These are phyloP conservation scores for Vicia faba DNA, from an alignment of 306 rosid species.

Conservation along the genomic window DNA sequence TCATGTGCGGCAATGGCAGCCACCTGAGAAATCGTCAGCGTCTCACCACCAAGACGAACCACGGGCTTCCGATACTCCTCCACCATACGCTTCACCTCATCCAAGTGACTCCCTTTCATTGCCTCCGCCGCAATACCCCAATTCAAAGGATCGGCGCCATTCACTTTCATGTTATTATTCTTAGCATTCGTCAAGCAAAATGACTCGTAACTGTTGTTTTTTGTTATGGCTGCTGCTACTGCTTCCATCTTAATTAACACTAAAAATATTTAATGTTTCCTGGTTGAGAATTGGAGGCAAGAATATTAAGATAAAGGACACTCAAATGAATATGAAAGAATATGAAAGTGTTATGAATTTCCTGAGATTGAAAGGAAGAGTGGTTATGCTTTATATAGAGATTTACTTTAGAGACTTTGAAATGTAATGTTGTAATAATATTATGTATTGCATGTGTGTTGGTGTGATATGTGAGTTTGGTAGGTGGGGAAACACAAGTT, in stretches of 20 bases:
- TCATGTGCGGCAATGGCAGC: conserved; percentile 65
- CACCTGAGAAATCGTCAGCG: conserved; percentile 76
- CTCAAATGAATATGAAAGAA: background rate
- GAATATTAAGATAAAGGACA: background rate
- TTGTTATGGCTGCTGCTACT: conserved; percentile 29
- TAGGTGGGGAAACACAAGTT: conserved; percentile 54
- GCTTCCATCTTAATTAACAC: conserved; percentile 39
- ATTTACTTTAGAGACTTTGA: conserved; percentile 18
- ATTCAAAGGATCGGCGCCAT: conserved; percentile 54
- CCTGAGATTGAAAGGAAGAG: conserved; percentile 32
- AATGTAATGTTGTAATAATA: background rate
- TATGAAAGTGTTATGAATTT: conserved; percentile 36
- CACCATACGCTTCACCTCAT: conserved; percentile 92
- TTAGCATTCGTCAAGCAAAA: conserved; percentile 36
- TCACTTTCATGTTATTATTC: background rate
- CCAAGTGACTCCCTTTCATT: conserved; percentile 72
- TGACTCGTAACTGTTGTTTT: conserved; percentile 43
- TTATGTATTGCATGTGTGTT: background rate
- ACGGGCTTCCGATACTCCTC: conserved; percentile 65
- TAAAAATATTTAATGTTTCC: background rate
- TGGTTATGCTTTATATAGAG: conserved; percentile 42
- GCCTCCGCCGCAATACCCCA: conserved; percentile 78
- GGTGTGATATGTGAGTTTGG: conserved; percentile 36
- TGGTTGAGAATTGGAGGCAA: background rate
- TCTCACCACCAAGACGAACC: conserved; percentile 70